Evolutionary conservation across 1,284 basidiomycete species (phyloP), one percentile per base, ranked within the genome.

Genomic region (Sanguinoderma infundibulare): DNA sequence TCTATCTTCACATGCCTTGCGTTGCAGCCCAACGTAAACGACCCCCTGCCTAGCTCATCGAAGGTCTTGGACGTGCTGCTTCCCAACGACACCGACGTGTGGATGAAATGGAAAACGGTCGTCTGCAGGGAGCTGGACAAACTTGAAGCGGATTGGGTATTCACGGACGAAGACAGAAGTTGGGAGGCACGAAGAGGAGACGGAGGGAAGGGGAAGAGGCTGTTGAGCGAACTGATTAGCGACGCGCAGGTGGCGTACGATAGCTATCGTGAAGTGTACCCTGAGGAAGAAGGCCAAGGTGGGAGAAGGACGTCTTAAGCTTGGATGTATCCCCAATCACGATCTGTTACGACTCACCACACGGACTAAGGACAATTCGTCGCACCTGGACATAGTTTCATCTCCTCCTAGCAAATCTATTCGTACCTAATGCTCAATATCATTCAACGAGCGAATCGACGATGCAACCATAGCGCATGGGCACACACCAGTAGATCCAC

Each of bases 11-110:
- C 58, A 3, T 49, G 47, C 34, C 57, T 65, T 22, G 26, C 61
- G 24, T 42, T 67, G 39, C 44, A 59, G 38, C 51, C 55, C 5
- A 32, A 50, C 17, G 1, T 38, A 5, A 14, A 38, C 42, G 35
- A 53, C 9, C 61, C 61, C 22, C 53, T 53, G 34, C 44, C 46
- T 6, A 49, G 56, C 15, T 59, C 61, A 17, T 55, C 30, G 46
- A 67, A 65, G 54, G 39, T 65, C 24, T 44, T 67, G 2, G 58
- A 63, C 47, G 61, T 59, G 20, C 56, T 67, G n/a, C 57, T 67
- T 14, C 66, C 63, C 15, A 67, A 67, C 49, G 66, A 67, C 50
- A 67, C 66, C 10, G 32, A 42, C 5, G 52, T 49, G 38, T 59
- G 58, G 58, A 9, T 20, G 26, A 28, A 20, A 17, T 59, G 58